Base-by-base conservation (phyloP, 2,329 filamentous ascomycete genomes). In the Penicillium brasilianum region DNA sequence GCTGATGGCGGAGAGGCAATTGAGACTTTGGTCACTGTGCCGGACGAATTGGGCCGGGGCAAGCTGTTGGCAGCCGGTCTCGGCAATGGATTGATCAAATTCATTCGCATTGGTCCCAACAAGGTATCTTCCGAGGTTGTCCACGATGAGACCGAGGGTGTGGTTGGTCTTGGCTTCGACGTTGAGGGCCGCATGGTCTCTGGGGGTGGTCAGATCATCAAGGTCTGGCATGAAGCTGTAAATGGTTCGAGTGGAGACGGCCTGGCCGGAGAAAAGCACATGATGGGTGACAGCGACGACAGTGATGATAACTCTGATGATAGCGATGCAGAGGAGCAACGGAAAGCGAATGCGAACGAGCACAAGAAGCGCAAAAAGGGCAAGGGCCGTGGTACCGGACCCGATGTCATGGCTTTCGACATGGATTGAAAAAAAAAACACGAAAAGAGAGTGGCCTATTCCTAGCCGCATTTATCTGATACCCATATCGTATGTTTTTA, bases 81-180 rank as follows among this genome's bases (percentile, higher is more conserved):
- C 46, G 92, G 92, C 25, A 92, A 96, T 72, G 94, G 94, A 22
- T 86, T 82, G 41, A 80, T 98, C 50, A 85, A 89, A 59, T 88
- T 97, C 58, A 90, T 96, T 49, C 87, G 91, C 69, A 81, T 97
- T 34, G 87, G 89, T 1, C 77, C 80, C 39, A 90, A 95, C 68
- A 89, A 91, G 73, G 86, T 96, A 4, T 81, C 91, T 25, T 82
- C 81, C 1, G 85, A 89, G 55, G 73, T 90, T 70, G 80, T 86
- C 69, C 94, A 97, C 74, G 92, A 97, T 71, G 93, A 96, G 61
- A 80, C 95, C 18, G 94, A 98, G 73, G 90, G 90, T 2, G 93
- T 97, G 3, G 85, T 93, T 1, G 90, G 86, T 0, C 77, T 99
- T 0, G 90, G 85, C 1, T 96, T 98, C 66, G 95, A 98, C 77